phyloP scores from a whole-genome alignment of 2,329 filamentous ascomycete genomes.

The Talaromyces sp. region DNA sequence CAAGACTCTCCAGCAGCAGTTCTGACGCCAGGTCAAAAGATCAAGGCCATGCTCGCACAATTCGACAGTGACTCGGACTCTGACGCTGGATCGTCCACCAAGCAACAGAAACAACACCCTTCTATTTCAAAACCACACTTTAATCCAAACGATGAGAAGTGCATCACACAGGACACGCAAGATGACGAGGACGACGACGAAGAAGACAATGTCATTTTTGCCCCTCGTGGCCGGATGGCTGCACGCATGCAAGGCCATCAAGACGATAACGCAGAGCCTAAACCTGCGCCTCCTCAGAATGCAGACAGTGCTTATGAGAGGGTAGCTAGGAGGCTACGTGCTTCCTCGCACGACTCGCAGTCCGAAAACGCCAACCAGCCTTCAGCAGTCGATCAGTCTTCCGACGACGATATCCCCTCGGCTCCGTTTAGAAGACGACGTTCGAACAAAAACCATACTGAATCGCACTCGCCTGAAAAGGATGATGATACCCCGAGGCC shows the following conservation, averaged over 20 bases:
- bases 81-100: not conserved
- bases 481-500: slow-evolving; percentile 25
- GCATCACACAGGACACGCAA: not conserved
- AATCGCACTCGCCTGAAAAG: slow-evolving; percentile 18
- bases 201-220: slow-evolving; percentile 43
- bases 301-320: slow-evolving; percentile 35
- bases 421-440: slow-evolving; percentile 24
- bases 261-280: slow-evolving; percentile 15
- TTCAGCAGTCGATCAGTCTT: slow-evolving; percentile 35
- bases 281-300: slow-evolving; percentile 15
- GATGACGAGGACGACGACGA: slow-evolving; percentile 16
- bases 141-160: not conserved
- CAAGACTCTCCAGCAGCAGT: slow-evolving; percentile 1
- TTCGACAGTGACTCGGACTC: slow-evolving; percentile 8
- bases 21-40: slow-evolving; percentile 7
- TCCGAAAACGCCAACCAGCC: slow-evolving; percentile 13
- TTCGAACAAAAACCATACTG: slow-evolving; percentile 15
- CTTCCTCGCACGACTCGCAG: slow-evolving; percentile 4
- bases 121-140: not conserved
- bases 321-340: slow-evolving; percentile 19
- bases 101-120: not conserved
- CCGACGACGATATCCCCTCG: slow-evolving; percentile 26
- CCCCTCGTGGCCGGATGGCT: slow-evolving; percentile 60
- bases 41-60: slow-evolving; percentile 10
- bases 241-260: slow-evolving; percentile 53